Evolutionary conservation across 1,139 yeast genomes (phyloP).

Genomic region (Pichia sp.): DNA sequence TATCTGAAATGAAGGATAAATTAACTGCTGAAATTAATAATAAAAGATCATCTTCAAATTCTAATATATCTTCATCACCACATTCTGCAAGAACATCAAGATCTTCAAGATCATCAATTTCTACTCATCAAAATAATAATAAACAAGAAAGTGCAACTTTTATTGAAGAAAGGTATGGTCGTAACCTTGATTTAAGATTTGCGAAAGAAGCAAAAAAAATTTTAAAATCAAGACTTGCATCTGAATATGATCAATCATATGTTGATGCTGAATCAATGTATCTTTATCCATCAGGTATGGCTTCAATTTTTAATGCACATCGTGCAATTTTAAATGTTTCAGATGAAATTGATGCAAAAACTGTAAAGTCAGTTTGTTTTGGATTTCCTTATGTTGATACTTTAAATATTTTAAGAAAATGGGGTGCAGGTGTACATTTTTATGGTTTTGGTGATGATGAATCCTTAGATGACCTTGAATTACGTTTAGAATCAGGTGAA

Average conservation of each 20-base stretch:
- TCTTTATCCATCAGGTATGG: conserved; percentile 89
- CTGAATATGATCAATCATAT: conserved; percentile 37
- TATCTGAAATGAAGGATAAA: conserved; percentile 51
- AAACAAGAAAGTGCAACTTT: conserved; percentile 56
- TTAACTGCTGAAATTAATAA: conserved; percentile 24
- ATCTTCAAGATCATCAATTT: conserved; percentile 19
- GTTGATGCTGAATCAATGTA: conserved; percentile 59
- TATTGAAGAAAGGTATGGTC: conserved; percentile 85
- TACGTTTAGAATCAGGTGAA: conserved; percentile 54
- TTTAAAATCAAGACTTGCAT: conserved; percentile 68
- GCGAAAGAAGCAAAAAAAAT: conserved; percentile 72
- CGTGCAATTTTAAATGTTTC: conserved; percentile 42
- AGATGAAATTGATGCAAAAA: conserved; percentile 30
- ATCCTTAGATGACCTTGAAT: conserved; percentile 62
- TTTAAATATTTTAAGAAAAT: conserved; percentile 72
- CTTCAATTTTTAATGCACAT: conserved; percentile 81
- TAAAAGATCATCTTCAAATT: conserved; percentile 17
- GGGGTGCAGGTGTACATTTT: conserved; percentile 84
- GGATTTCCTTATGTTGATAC: conserved; percentile 97
- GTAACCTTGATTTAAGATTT: conserved; percentile 74
- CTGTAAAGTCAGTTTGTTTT: conserved; percentile 69
- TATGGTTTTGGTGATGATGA: conserved; percentile 77
- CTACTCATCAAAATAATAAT: conserved; percentile 11
- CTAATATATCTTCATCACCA: conserved; percentile 10
- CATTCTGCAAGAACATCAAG: conserved; percentile 21